These are phyloP conservation scores for Curvularia lunata DNA, from an alignment of 2,329 filamentous ascomycete species.

Conservation along the genomic window DNA sequence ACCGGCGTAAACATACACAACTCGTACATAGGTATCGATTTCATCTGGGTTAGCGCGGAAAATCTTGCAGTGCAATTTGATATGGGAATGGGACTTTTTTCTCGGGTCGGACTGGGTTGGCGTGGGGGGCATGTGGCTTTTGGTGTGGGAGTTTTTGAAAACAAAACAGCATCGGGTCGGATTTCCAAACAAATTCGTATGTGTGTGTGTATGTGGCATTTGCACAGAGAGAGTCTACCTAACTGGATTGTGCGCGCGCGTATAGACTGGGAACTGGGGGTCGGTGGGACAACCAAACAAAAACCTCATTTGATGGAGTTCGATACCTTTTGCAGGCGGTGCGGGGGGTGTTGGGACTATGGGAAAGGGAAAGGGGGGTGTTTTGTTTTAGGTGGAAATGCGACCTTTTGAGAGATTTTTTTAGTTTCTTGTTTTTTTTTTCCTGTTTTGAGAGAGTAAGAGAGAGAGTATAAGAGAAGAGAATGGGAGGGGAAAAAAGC, in stretches of 20 bases:
- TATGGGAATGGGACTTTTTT: slow-evolving; percentile 40
- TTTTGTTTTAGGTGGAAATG: too few relatives aligned
- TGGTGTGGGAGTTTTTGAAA: slow-evolving; percentile 36
- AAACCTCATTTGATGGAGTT: slow-evolving; percentile 46
- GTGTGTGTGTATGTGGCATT: slow-evolving; percentile 35
- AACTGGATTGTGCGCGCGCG: slow-evolving; percentile 27
- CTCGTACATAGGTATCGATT: slow-evolving; percentile 45
- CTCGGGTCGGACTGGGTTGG: slow-evolving; percentile 40
- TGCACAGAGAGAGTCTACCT: slow-evolving; percentile 40
- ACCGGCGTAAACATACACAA: slow-evolving; percentile 42
- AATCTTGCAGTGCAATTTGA: slow-evolving; percentile 44
- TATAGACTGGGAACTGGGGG: slow-evolving; percentile 41
- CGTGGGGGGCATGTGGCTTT: slow-evolving; percentile 45
- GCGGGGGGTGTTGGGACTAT: slow-evolving; percentile 9
- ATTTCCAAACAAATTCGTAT: slow-evolving; percentile 8
- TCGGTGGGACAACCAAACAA: slow-evolving; percentile 19
- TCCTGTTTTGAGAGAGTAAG: too few relatives aligned
- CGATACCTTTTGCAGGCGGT: slow-evolving; percentile 42
- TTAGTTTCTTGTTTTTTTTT: too few relatives aligned
- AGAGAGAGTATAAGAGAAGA: too few relatives aligned
- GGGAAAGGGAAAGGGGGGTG: too few relatives aligned
- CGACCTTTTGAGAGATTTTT: too few relatives aligned
- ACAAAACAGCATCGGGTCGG: slow-evolving; percentile 41
- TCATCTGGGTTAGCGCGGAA: slow-evolving; percentile 32
- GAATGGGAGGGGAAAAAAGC: too few relatives aligned